A percentile compares a stretch with the other conserved stretches of the same genome.
These are phyloP conservation scores for Dalbergia cochinchinensis DNA, from an alignment of 306 rosid genomes.

Conservation along the genomic window DNA sequence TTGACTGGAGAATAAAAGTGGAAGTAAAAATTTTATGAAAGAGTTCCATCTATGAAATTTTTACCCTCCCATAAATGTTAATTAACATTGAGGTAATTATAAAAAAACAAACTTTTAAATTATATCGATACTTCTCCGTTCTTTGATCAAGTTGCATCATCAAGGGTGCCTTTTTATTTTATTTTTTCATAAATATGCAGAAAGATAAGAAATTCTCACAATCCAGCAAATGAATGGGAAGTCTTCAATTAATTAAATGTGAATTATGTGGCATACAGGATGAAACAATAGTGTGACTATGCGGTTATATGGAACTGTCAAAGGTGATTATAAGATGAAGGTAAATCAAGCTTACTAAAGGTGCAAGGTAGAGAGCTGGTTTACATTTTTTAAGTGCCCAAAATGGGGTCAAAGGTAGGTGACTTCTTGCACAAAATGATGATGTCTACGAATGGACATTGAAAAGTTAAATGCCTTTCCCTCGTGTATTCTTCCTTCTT, in stretches of 20 bases:
- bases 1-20: too few species aligned
- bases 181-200: neutral
- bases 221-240: neutral
- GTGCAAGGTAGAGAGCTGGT: constrained; percentile 28
- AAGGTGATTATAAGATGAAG: constrained; percentile 44
- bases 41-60: too few species aligned
- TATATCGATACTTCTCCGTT: neutral
- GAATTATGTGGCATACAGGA: neutral
- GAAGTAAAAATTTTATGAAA: too few species aligned
- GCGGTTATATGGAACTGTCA: constrained; percentile 34
- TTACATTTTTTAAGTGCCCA: constrained; percentile 43
- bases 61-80: too few species aligned
- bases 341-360: constrained; percentile 41
- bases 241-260: neutral
- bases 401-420: constrained; percentile 51
- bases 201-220: neutral
- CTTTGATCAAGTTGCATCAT: neutral
- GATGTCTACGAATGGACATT: constrained; percentile 69
- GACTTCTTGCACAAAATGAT: constrained; percentile 74
- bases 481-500: neutral
- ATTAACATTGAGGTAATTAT: too few species aligned
- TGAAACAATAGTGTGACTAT: constrained; percentile 8
- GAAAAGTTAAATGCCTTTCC: constrained; percentile 74
- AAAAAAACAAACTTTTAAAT: too few species aligned
- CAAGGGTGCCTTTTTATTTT: neutral